Base-by-base conservation (phyloP, 169 alveolate genomes). In the Eimeria tenella region DNA sequence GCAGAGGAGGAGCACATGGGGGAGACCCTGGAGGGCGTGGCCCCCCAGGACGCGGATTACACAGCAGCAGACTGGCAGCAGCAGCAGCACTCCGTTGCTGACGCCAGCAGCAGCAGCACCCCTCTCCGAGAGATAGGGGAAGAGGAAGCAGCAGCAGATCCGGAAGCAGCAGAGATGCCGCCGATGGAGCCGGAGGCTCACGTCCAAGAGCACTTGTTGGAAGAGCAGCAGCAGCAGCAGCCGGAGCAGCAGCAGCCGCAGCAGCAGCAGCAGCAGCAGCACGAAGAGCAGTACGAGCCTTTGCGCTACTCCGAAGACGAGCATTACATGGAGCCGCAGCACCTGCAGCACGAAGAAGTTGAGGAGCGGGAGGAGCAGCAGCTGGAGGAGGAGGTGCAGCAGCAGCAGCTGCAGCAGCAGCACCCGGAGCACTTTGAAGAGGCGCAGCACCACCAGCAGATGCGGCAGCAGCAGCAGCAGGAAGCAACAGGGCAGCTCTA, bases 401-500 rank as follows among this genome's bases (percentile, higher is more conserved):
- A 68, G 50, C 50, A 68, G 42, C 50, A 68, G 50, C 77, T 21
- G 77, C 77, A n/a, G 1, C 77, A 68, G 77, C 31, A 68, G 77
- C 77, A 19, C 49, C 6, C 77, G 13, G 25, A 5, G 4, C 42
- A 68, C 50, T 5, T 42, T 31, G 84, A 74, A 15, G 62, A 71
- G 73, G 42, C 6, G 77, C 77, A 68, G 77, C 77, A 68, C 52
- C 77, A 68, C 77, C 52, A 68, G 25, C 52, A 50, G 7, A 0
- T 68, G 11, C n/a, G 77, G 50, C 42, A 68, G 77, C 77, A 68
- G 77, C 77, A 68, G 77, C 77, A 68, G 77, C 77, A 68, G 7
- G 49, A 15, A 7, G 77, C n/a, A 4, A 9, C 77, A 8, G 4
- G 52, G 5, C 25, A 68, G 6, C 8, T 15, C 5, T 0, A 19